A percentile compares a stretch with the other conserved stretches of the same genome.
Conservation (phyloP, 345 rosid genomes). For the Eucalyptus sideroxylon region DNA sequence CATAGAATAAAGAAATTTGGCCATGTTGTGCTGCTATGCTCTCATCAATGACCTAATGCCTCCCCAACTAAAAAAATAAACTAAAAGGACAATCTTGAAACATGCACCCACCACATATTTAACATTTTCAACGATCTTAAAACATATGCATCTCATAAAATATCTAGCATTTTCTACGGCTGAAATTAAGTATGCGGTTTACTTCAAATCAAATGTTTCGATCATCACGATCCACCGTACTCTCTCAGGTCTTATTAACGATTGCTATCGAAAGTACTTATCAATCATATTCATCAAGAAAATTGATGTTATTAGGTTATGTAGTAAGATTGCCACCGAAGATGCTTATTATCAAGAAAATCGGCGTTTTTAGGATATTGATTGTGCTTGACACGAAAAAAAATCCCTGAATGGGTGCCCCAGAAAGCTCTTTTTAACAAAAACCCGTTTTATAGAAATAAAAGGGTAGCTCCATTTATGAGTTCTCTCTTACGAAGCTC, state of each 20-base stretch:
- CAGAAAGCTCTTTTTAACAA: background rate
- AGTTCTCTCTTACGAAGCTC: background rate
- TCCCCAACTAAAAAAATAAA: background rate
- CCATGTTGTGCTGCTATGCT: background rate
- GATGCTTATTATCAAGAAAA: background rate
- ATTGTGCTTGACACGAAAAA: no score
- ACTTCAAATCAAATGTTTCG: background rate
- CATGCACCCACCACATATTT: background rate
- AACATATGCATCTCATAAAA: background rate
- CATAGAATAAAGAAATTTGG: background rate
- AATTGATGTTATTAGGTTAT: background rate
- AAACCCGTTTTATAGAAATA: background rate
- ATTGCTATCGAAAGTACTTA: background rate
- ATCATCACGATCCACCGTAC: background rate
- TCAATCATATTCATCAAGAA: background rate
- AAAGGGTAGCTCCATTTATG: background rate
- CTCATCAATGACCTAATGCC: background rate
- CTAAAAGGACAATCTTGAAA: background rate
- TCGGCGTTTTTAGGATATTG: background rate
- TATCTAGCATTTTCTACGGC: background rate
- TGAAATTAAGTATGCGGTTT: background rate
- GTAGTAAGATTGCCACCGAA: background rate
- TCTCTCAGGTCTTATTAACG: background rate
- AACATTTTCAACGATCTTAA: background rate
- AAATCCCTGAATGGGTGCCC: background rate